phyloP scores from a whole-genome alignment of 108 stramenopile genomes.

The Pseudonitzschia delicatissima region DNA sequence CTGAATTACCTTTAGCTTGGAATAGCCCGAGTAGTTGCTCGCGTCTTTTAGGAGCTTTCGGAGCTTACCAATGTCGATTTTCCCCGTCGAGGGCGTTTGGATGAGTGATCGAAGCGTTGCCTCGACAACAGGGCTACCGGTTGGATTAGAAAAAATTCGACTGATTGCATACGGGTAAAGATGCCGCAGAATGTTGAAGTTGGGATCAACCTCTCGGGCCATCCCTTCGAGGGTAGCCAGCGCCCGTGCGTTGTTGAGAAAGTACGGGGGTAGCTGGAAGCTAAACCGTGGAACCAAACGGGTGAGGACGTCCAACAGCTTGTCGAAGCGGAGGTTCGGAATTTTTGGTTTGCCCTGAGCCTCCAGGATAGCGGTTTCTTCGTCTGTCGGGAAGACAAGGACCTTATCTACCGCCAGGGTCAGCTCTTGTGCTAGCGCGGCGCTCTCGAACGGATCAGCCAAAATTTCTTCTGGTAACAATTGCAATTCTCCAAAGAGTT shows the following conservation, averaged over 20 bases:
- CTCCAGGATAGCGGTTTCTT: too few relatives aligned
- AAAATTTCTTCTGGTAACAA: constrained; percentile 58
- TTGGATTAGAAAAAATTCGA: constrained; percentile 58
- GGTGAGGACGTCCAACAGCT: constrained; percentile 54
- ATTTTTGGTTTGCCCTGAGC: constrained; percentile 16
- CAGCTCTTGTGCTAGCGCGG: constrained; percentile 45
- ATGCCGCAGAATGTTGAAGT: constrained; percentile 63
- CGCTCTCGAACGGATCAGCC: constrained; percentile 45
- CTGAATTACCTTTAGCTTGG: constrained; percentile 43
- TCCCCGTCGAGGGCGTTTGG: constrained; percentile 35
- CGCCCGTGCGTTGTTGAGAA: constrained; percentile 72
- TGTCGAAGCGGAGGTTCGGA: constrained; percentile 71
- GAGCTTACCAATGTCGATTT: constrained; percentile 43
- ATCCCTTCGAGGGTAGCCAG: constrained; percentile 71
- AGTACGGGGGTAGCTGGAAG: constrained; percentile 75
- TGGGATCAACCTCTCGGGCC: constrained; percentile 61
- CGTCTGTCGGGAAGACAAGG: constrained; percentile 33
- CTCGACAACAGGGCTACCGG: constrained; percentile 52
- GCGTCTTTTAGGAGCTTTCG: constrained; percentile 48
- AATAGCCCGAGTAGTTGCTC: constrained; percentile 50
- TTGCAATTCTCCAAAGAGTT: constrained; percentile 70
- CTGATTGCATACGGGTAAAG: constrained; percentile 69
- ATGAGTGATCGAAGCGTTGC: constrained; percentile 50
- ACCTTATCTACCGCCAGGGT: constrained; percentile 44
- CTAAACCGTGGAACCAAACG: constrained; percentile 72